A percentile compares a stretch with the other conserved stretches of the same genome.
These are phyloP conservation scores for Fusarium piperis DNA, from an alignment of 2,329 filamentous ascomycete species.

Conservation along the genomic window DNA sequence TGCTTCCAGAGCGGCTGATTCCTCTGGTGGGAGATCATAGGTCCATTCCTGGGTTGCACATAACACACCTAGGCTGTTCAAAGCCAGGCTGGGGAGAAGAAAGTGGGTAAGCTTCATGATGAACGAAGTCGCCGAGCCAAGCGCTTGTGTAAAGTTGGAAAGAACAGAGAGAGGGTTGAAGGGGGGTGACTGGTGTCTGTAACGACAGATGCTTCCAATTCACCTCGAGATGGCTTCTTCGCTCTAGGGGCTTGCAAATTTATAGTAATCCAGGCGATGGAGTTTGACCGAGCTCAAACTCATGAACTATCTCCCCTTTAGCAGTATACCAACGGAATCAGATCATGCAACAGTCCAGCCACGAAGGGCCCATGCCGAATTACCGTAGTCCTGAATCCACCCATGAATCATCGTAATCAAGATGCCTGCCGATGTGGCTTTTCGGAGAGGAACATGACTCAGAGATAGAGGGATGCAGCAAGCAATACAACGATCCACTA, in stretches of 20 bases:
- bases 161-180: not conserved
- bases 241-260: not conserved
- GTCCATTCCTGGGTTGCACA: slow-evolving; percentile 3
- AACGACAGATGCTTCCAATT: not conserved
- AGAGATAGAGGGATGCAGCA: not conserved
- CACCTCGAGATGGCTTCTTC: not conserved
- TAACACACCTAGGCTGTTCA: not conserved
- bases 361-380: not conserved
- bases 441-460: not conserved
- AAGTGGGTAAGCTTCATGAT: slow-evolving; percentile 3
- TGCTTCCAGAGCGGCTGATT: not conserved
- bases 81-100: not conserved
- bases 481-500: not conserved
- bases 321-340: not conserved
- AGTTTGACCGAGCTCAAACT: not conserved
- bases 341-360: not conserved
- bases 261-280: not conserved
- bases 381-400: not conserved
- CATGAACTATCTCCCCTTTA: not conserved
- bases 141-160: not conserved
- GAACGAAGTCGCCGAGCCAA: not conserved
- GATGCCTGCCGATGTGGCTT: not conserved
- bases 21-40: slow-evolving; percentile 5
- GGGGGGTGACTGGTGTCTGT: not conserved
- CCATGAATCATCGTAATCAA: not conserved